Base-by-base conservation (phyloP, 176 grass and related monocot genomes). In the Alloteropsis semialata region DNA sequence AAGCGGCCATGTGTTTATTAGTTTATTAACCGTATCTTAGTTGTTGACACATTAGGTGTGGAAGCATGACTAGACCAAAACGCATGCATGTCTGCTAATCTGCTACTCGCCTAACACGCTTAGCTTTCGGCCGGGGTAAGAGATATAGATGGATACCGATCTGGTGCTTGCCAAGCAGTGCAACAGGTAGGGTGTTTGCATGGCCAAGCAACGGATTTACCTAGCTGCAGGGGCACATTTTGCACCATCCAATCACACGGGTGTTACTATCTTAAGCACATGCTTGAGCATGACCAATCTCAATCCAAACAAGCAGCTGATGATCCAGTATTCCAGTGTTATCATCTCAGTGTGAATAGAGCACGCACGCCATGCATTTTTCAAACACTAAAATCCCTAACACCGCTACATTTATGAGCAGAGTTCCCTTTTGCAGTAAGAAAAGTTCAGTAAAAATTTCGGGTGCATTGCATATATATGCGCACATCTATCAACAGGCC, bases 21-120 rank as follows among this genome's bases (percentile, higher is more conserved):
- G 7, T 25, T 18, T 77, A 65, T 14, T 74, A 69, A 69, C 22
- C 30, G 45, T 61, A 43, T 62, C 30, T 87, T 59, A 33, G 42
- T 82, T 77, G 42, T 82, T 77, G 53, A 53, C 72, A 28, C 46
- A 69, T 44, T 81, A 76, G 32, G 79, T 76, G 24, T 50, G 34
- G 39, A 81, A 61, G 50, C 37, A 54, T 73, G 76, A 87, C 42
- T 32, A 60, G 33, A 82, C 61, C 61, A 36, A 66, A 19, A 14
- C 34, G 3, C 34, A 36, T n/a, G 76, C 17, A 15, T 18, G 55
- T 44, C 21, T 42, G 39, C 42, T 61, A 32, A 56, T 77, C 77
- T 50, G 77, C 29, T 50, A 1, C 59, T 79, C 44, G 68, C 54
- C 53, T 82, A 86, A 78, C 30, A 77, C 32, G 34, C 42, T 84